Conservation (phyloP, 768 basidiomycete genomes). For the Gautieria morchelliformis region DNA sequence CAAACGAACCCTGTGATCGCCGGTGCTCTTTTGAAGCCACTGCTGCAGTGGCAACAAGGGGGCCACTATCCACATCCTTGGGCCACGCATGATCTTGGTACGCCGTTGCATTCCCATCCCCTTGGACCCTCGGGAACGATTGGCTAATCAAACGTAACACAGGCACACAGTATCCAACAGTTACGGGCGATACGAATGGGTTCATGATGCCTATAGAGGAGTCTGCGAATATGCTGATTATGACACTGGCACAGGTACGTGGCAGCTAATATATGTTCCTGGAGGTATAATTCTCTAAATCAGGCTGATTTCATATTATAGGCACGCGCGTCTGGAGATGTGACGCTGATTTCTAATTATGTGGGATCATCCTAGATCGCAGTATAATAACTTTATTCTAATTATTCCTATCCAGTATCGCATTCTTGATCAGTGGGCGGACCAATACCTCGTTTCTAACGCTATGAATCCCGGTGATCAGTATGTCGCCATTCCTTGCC, state of each 20-base stretch:
- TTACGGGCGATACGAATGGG: slow-evolving; percentile 7
- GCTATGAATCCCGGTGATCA: background rate
- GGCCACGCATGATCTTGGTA: slow-evolving; percentile 15
- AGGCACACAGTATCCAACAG: slow-evolving; percentile 11
- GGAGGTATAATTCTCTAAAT: background rate
- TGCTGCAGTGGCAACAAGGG: slow-evolving; percentile 15
- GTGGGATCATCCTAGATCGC: slow-evolving; percentile 4
- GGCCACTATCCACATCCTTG: slow-evolving; percentile 10
- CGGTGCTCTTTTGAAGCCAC: slow-evolving; percentile 11
- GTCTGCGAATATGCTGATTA: slow-evolving; percentile 11
- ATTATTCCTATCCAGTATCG: background rate
- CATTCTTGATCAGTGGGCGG: slow-evolving; percentile 17
- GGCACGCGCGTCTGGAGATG: background rate
- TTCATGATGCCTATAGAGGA: slow-evolving; percentile 10
- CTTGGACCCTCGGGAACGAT: too few species aligned
- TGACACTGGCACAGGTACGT: slow-evolving; percentile 1
- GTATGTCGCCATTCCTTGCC: too few species aligned
- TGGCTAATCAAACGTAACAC: background rate
- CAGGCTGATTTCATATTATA: too few species aligned
- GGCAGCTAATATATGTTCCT: background rate
- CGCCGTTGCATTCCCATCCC: too few species aligned
- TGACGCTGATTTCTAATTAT: background rate
- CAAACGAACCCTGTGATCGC: slow-evolving; percentile 13
- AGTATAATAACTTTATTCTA: background rate
- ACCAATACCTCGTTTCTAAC: slow-evolving; percentile 11